Evolutionary conservation across 2,329 filamentous ascomycete species (phyloP).

Genomic region (Aspergillus niger): DNA sequence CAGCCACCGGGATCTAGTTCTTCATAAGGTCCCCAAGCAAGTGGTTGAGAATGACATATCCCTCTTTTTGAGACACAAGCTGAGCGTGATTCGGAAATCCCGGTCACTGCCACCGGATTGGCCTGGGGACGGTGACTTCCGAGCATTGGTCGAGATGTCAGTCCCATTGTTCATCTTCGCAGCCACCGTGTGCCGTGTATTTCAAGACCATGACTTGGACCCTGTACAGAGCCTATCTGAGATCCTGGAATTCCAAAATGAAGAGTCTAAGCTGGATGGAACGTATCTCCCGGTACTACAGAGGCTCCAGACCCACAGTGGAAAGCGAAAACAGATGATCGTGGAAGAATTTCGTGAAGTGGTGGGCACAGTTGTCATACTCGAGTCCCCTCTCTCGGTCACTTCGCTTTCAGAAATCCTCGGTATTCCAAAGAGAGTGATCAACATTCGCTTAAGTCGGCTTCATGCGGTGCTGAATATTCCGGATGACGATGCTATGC

Average conservation of each 20-base stretch:
- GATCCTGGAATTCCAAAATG: slow-evolving; percentile 5
- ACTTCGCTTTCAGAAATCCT: background rate
- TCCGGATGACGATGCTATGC: background rate
- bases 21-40: slow-evolving; percentile 18
- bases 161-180: slow-evolving; percentile 26
- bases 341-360: no score
- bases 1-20: background rate
- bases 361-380: slow-evolving; percentile 21
- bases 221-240: slow-evolving; percentile 18
- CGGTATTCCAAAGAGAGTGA: background rate
- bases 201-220: slow-evolving; percentile 18
- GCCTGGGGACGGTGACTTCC: slow-evolving; percentile 14
- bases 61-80: slow-evolving; percentile 24
- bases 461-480: slow-evolving; percentile 7
- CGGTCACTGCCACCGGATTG: slow-evolving; percentile 16
- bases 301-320: no score
- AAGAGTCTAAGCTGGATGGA: no score
- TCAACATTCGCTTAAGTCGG: background rate
- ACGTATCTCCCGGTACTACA: no score
- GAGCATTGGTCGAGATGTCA: slow-evolving; percentile 13
- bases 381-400: slow-evolving; percentile 24
- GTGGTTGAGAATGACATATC: slow-evolving; percentile 29
- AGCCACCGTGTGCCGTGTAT: slow-evolving; percentile 19
- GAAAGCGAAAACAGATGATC: no score
- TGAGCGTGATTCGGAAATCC: slow-evolving; percentile 20